Evolutionary conservation across 768 basidiomycete genomes (phyloP).

Genomic region (Rhizopogon sp.): DNA sequence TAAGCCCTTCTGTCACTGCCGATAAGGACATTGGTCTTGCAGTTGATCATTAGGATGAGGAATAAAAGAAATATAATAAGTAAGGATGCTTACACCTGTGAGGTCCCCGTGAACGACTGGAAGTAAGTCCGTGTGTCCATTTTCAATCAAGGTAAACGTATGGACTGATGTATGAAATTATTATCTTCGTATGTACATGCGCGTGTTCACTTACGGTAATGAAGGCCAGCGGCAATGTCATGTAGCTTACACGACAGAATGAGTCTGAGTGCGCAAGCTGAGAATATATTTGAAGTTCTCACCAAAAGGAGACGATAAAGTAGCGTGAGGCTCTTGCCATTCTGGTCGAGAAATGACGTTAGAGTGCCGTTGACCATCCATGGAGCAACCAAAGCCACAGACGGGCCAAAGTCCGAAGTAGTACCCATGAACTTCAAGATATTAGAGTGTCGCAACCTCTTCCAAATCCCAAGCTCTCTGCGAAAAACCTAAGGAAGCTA

Average conservation of each 20-base stretch:
- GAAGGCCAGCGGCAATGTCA: too few species aligned
- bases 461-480: conserved; percentile 18
- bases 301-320: conserved; percentile 12
- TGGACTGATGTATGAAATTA: too few species aligned
- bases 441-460: conserved; percentile 13
- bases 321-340: background rate
- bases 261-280: too few species aligned
- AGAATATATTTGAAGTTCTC: background rate
- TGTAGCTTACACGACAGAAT: too few species aligned
- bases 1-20: conserved; percentile 33
- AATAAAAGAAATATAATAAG: background rate
- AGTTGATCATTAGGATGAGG: background rate
- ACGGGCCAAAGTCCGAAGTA: conserved; percentile 15
- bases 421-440: conserved; percentile 13
- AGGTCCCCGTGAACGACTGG: conserved; percentile 4
- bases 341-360: conserved; percentile 8
- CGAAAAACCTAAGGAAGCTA: conserved; percentile 7
- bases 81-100: background rate
- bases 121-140: background rate
- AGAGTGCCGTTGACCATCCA: conserved; percentile 14
- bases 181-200: too few species aligned
- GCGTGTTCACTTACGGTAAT: too few species aligned
- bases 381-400: conserved; percentile 15
- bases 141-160: background rate
- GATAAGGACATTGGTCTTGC: conserved; percentile 21